Evolutionary conservation across 2,329 filamentous ascomycete species (phyloP).

Genomic region (Westerdykella ornata): DNA sequence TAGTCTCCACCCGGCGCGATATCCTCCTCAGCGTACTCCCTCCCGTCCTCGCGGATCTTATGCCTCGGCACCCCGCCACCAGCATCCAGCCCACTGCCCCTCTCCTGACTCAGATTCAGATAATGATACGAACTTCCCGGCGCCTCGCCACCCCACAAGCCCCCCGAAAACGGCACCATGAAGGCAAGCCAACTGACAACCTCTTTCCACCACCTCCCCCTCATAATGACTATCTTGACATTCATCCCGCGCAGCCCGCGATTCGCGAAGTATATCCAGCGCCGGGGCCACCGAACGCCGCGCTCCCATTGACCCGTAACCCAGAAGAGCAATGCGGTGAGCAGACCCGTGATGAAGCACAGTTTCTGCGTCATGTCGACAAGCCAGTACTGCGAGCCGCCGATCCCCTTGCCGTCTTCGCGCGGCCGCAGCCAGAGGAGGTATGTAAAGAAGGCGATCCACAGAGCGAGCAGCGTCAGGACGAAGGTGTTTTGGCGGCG

Average conservation of each 20-base stretch:
- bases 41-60: conserved; percentile 52
- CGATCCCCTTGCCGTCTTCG: conserved; percentile 85
- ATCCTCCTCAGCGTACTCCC: conserved; percentile 71
- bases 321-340: conserved; percentile 83
- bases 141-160: conserved; percentile 38
- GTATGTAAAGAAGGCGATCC: conserved; percentile 82
- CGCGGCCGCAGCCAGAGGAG: conserved; percentile 91
- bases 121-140: conserved; percentile 63
- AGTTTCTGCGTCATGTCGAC: conserved; percentile 86
- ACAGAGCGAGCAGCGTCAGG: conserved; percentile 67
- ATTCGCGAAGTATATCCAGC: conserved; percentile 86
- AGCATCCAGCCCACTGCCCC: conserved; percentile 16
- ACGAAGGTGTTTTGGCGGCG: conserved; percentile 92
- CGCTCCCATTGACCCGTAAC: conserved; percentile 94
- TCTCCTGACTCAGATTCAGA: conserved; percentile 55
- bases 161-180: conserved; percentile 62
- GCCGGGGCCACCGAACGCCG: conserved; percentile 85
- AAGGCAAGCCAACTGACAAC: conserved; percentile 65
- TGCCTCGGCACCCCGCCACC: conserved; percentile 19
- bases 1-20: conserved; percentile 84
- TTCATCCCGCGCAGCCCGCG: conserved; percentile 87
- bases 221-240: conserved; percentile 87
- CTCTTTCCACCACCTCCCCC: conserved; percentile 76
- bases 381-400: conserved; percentile 93
- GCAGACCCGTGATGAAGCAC: conserved; percentile 81